Evolutionary conservation across 202 grass and related monocot genomes (phyloP).

Genomic region (Elaeis oleifera): DNA sequence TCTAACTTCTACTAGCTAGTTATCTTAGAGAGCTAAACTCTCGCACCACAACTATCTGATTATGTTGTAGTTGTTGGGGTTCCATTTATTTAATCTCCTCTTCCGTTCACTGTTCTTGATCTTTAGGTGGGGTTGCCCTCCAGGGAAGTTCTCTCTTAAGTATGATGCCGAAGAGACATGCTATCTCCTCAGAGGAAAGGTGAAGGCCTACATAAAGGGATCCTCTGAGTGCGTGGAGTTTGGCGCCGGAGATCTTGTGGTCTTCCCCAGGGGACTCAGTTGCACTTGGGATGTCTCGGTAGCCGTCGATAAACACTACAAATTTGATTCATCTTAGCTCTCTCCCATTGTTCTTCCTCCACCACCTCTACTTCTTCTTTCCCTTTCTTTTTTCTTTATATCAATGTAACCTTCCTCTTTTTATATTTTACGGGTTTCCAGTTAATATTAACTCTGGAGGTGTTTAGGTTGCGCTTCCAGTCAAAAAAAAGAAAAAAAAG

Average conservation of each 20-base stretch:
- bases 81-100: not conserved
- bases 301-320: conserved; percentile 87
- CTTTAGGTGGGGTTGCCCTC: conserved; percentile 76
- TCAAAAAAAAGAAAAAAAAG: not conserved
- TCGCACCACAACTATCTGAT: not conserved
- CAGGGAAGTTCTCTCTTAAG: conserved; percentile 78
- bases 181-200: conserved; percentile 78
- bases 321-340: conserved; percentile 69
- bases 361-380: no score
- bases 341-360: not conserved
- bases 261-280: conserved; percentile 86
- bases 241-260: conserved; percentile 81
- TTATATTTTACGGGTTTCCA: not conserved
- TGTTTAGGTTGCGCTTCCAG: not conserved
- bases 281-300: conserved; percentile 90
- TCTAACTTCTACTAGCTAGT: no score
- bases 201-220: conserved; percentile 63
- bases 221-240: conserved; percentile 76
- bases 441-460: not conserved
- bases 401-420: not conserved
- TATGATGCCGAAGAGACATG: conserved; percentile 82
- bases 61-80: not conserved
- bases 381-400: not conserved
- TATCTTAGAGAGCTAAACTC: no score
- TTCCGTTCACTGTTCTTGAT: not conserved